Base-by-base conservation (phyloP, 2,329 filamentous ascomycete species). In the Alternaria arborescens region DNA sequence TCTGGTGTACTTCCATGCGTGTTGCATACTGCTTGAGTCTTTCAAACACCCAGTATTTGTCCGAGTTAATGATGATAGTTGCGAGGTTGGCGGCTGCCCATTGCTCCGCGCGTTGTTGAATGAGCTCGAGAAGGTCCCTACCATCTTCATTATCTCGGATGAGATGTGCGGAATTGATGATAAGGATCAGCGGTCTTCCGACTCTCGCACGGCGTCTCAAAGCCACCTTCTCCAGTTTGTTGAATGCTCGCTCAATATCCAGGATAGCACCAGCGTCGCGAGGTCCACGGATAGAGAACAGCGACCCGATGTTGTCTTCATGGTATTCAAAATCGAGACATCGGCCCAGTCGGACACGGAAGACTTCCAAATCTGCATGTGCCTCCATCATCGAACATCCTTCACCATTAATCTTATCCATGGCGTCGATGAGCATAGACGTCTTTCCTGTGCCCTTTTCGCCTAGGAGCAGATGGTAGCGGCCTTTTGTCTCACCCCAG, bases 1-100 rank as follows among this genome's bases (percentile, higher is more conserved):
- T 89, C 8, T 93, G 88, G 38, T 97, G 89, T 5, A 99, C 91
- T 74, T 97, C 94, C 92, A 99, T 97, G 46, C 95, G 88, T 2
- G 94, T 97, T 3, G 93, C 92, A 60, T 97, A 90, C 76, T 92
- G 90, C 83, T 97, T 97, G 53, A 99, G 82, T 14, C 94, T 87
- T 78, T 99, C 95, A 72, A 97, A 98, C 0, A 99, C 91, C 95
- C 95, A 99, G 80, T 97, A 99, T 76, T 98, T 95, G 78, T 99
- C 95, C 55, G 89, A 94, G 80, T 97, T 98, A 81, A 99, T 93
- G 34, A 99, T 89, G 84, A 93, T 87, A 1, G 95, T 98, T 30
- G 96, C 92, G 8, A 99, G 85, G 66, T 93, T 94, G 20, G 91
- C 88, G 1, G 94, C 95, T 1, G 95, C 94, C 95, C 95, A 99